Percentiles rank a stretch among this genome's conserved stretches.
Evolutionary conservation across 2,329 filamentous ascomycete genomes (phyloP).

Genomic region (Hymenoscyphus repandus): DNA sequence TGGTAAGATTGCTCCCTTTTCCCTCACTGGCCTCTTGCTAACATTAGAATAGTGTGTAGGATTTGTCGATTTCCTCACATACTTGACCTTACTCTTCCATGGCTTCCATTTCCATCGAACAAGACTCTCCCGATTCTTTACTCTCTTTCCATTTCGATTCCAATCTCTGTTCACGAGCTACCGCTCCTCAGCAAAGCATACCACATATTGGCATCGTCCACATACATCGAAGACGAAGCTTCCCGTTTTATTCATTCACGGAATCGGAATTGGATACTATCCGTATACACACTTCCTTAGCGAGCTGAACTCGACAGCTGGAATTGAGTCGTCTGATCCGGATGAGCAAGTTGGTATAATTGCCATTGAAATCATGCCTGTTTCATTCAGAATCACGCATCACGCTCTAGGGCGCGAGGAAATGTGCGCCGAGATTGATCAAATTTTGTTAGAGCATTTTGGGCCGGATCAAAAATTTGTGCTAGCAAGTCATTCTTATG

Average conservation of each 20-base stretch:
- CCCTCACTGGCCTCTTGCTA: slow-evolving; percentile 2
- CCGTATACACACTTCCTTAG: slow-evolving; percentile 50
- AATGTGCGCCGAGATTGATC: slow-evolving; percentile 46
- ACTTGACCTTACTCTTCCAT: slow-evolving; percentile 34
- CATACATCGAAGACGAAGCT: slow-evolving; percentile 53
- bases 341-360: slow-evolving; percentile 52
- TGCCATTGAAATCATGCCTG: slow-evolving; percentile 52
- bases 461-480: slow-evolving; percentile 43
- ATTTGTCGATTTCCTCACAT: slow-evolving; percentile 33
- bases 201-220: slow-evolving; percentile 56
- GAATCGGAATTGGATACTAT: slow-evolving; percentile 56
- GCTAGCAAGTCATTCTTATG: slow-evolving; percentile 48
- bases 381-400: slow-evolving; percentile 52
- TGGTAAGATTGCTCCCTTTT: slow-evolving; percentile 34
- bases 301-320: slow-evolving; percentile 40
- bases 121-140: slow-evolving; percentile 36
- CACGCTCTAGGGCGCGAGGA: slow-evolving; percentile 41
- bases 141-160: slow-evolving; percentile 50
- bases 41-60: slow-evolving; percentile 25
- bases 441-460: slow-evolving; percentile 46
- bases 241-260: slow-evolving; percentile 58
- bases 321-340: slow-evolving; percentile 25
- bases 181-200: slow-evolving; percentile 40
- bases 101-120: slow-evolving; percentile 45
- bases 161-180: slow-evolving; percentile 41